Evolutionary conservation across 164 flowering plant genomes (phyloP).

Genomic region (Stephania yunnanensis): DNA sequence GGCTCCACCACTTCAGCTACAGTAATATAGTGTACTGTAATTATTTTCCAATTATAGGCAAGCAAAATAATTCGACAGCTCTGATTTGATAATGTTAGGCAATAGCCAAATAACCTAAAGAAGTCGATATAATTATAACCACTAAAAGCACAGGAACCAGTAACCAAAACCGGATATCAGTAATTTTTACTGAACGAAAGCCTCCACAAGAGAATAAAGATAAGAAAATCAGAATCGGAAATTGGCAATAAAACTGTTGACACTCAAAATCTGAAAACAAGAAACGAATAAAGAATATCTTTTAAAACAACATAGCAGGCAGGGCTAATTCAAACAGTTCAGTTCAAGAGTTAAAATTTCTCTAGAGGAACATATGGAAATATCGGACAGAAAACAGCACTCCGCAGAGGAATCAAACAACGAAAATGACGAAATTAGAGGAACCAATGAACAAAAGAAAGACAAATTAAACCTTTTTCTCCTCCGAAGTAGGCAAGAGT

Average conservation of each 20-base stretch:
- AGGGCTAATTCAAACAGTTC: background rate
- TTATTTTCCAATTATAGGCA: background rate
- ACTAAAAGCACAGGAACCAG: background rate
- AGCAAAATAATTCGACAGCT: background rate
- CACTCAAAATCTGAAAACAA: background rate
- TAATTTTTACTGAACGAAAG: background rate
- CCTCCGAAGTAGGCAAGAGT: slow-evolving; percentile 56
- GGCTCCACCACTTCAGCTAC: background rate
- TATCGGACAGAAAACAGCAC: background rate
- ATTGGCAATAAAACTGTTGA: background rate
- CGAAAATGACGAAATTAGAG: background rate
- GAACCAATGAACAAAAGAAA: background rate
- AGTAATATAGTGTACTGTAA: background rate
- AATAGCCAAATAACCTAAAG: background rate
- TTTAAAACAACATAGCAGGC: background rate
- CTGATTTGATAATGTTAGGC: background rate
- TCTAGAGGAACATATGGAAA: background rate
- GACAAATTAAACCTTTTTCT: slow-evolving; percentile 54
- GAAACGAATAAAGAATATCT: background rate
- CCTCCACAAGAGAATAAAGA: background rate
- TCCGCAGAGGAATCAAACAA: background rate
- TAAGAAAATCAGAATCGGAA: background rate
- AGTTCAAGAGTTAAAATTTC: background rate
- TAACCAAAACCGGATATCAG: background rate
- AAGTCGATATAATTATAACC: background rate